Evolutionary conservation across 2,329 filamentous ascomycete genomes (phyloP).

Genomic region (Plenodomus biglobosus): DNA sequence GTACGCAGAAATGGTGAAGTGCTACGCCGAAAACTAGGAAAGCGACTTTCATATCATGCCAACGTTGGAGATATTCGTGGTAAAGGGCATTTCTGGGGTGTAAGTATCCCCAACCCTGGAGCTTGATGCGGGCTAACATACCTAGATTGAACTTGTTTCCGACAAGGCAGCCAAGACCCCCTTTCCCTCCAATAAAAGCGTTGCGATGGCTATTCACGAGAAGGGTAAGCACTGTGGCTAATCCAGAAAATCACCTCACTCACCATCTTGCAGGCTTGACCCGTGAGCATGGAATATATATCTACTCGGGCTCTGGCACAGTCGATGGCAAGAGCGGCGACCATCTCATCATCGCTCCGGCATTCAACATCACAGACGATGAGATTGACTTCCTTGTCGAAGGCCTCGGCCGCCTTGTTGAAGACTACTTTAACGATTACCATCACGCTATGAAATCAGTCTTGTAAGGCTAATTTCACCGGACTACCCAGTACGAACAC

Average conservation of each 20-base stretch:
- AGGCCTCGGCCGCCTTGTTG: slow-evolving; percentile 54
- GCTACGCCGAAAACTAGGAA: slow-evolving; percentile 50
- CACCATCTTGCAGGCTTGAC: slow-evolving; percentile 41
- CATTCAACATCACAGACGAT: slow-evolving; percentile 62
- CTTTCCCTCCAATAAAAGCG: slow-evolving; percentile 49
- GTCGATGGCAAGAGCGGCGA: slow-evolving; percentile 64
- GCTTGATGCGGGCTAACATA: slow-evolving; percentile 8
- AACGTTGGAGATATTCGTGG: slow-evolving; percentile 65
- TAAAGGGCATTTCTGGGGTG: slow-evolving; percentile 59
- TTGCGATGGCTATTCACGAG: slow-evolving; percentile 56
- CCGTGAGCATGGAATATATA: slow-evolving; percentile 53
- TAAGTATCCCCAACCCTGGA: no score
- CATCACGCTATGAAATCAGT: neutral
- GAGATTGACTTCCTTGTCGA: slow-evolving; percentile 61
- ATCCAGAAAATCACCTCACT: neutral
- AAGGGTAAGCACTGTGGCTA: slow-evolving; percentile 49
- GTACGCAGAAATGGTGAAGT: slow-evolving; percentile 57
- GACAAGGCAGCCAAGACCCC: slow-evolving; percentile 57
- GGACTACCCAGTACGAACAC: neutral
- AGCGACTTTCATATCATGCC: slow-evolving; percentile 48
- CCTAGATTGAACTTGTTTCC: slow-evolving; percentile 60
- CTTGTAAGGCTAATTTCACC: neutral
- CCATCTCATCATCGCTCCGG: slow-evolving; percentile 68
- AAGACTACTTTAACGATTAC: slow-evolving; percentile 47
- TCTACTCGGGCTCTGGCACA: slow-evolving; percentile 67